Percentiles rank a stretch among this genome's conserved stretches.
Conservation (phyloP, 371 early-diverging fungal species). For the Zychaea mexicana region DNA sequence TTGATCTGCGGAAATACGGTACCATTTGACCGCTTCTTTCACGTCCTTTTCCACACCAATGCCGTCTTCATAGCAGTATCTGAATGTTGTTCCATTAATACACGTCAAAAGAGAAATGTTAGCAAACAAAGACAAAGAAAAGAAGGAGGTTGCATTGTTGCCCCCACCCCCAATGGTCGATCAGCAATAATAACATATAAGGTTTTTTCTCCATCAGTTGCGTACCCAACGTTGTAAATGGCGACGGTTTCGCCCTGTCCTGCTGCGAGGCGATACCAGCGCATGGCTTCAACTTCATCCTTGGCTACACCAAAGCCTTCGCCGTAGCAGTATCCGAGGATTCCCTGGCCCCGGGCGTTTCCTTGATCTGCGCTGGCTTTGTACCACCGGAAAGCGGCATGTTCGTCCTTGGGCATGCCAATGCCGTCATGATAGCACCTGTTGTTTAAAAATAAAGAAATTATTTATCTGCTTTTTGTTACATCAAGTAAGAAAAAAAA, state of each 20-base stretch:
- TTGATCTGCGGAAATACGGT: conserved; percentile 67
- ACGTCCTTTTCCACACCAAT: conserved; percentile 71
- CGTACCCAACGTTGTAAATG: conserved; percentile 75
- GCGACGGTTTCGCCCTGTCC: conserved; percentile 69
- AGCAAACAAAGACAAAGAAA: neutral
- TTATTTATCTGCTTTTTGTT: too few species aligned
- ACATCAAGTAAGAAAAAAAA: neutral
- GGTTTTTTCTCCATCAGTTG: too few species aligned
- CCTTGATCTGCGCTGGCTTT: conserved; percentile 66
- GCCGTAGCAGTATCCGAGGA: conserved; percentile 75
- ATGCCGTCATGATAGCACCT: conserved; percentile 74
- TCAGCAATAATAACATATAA: too few species aligned
- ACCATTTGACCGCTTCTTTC: conserved; percentile 77
- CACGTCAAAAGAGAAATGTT: too few species aligned
- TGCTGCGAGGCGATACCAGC: conserved; percentile 73
- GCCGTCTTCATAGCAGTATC: conserved; percentile 83
- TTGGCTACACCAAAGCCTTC: conserved; percentile 81
- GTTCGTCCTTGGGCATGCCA: conserved; percentile 58
- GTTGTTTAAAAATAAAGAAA: neutral
- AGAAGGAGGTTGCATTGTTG: too few species aligned
- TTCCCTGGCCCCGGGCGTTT: conserved; percentile 68
- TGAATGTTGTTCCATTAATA: neutral
- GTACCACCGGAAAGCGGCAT: conserved; percentile 67
- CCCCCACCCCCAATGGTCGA: too few species aligned
- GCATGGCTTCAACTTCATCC: conserved; percentile 68